phyloP scores from a whole-genome alignment of 2,329 filamentous ascomycete genomes.

The Ophiognomonia clavigignenti-juglandacearum region DNA sequence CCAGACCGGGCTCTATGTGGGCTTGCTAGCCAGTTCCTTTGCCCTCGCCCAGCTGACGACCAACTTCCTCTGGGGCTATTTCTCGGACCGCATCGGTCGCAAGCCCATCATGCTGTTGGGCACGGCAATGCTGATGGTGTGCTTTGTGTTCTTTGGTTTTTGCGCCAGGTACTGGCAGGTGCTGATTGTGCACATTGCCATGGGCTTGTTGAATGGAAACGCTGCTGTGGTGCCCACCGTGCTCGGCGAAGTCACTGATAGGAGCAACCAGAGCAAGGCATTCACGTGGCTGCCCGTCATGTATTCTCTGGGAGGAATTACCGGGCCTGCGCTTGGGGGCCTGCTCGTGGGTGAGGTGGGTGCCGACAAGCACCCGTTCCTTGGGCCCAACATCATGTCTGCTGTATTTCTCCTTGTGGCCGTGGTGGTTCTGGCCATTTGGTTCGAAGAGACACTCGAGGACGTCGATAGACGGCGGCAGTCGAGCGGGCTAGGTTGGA shows the following conservation, averaged over 20 bases:
- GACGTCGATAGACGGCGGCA: conserved; percentile 20
- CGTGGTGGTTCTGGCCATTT: conserved; percentile 68
- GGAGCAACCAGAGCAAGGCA: conserved; percentile 86
- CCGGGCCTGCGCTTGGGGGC: conserved; percentile 86
- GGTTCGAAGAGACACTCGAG: conserved; percentile 84
- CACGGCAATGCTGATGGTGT: conserved; percentile 74
- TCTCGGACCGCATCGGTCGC: conserved; percentile 73
- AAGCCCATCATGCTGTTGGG: conserved; percentile 81
- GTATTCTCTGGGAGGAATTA: conserved; percentile 93
- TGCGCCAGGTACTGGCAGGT: conserved; percentile 80
- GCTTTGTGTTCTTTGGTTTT: conserved; percentile 84
- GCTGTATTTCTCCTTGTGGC: conserved; percentile 68
- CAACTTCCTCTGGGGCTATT: conserved; percentile 86
- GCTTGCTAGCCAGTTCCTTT: conserved; percentile 84
- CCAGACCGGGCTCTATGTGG: conserved; percentile 81
- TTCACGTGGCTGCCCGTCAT: conserved; percentile 94
- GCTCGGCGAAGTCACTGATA: conserved; percentile 89
- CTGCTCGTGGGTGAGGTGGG: conserved; percentile 65
- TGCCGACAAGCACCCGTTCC: conserved; percentile 64
- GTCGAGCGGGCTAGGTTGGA: conserved; percentile 24
- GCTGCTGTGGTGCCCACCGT: conserved; percentile 92
- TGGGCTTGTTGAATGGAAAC: conserved; percentile 94
- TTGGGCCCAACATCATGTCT: conserved; percentile 77
- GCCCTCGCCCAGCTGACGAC: conserved; percentile 88
- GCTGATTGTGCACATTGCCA: conserved; percentile 76